phyloP scores from a whole-genome alignment of 169 alveolate species.

The Perkinsus olseni region DNA sequence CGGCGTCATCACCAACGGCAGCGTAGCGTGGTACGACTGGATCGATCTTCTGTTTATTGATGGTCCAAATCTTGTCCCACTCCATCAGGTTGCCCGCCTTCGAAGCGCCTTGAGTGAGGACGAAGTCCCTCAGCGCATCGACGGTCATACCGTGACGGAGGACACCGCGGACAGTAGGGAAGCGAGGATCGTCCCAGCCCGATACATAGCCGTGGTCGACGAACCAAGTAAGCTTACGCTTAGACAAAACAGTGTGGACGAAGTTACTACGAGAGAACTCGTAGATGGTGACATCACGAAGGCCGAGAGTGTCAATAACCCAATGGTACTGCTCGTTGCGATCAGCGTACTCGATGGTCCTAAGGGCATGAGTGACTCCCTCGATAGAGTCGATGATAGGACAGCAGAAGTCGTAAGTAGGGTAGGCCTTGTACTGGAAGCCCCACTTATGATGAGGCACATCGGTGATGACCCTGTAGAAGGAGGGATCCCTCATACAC shows the following conservation, averaged over 20 bases:
- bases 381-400: slow-evolving; percentile 93
- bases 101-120: slow-evolving; percentile 94
- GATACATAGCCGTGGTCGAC: slow-evolving; percentile 65
- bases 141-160: slow-evolving; percentile 94
- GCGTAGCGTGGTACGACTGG: slow-evolving; percentile 87
- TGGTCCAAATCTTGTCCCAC: slow-evolving; percentile 98
- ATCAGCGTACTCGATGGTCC: slow-evolving; percentile 96
- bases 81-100: slow-evolving; percentile 93
- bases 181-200: slow-evolving; percentile 96
- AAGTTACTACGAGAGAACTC: slow-evolving; percentile 90
- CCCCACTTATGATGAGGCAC: slow-evolving; percentile 89
- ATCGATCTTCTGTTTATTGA: slow-evolving; percentile 86
- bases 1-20: slow-evolving; percentile 69
- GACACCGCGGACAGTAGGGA: slow-evolving; percentile 97
- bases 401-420: slow-evolving; percentile 98
- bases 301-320: slow-evolving; percentile 70
- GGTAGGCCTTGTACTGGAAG: slow-evolving; percentile 87
- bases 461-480: slow-evolving; percentile 74
- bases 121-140: slow-evolving; percentile 90
- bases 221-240: slow-evolving; percentile 91
- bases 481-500: slow-evolving; percentile 97
- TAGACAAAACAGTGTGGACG: slow-evolving; percentile 87
- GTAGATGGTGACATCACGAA: slow-evolving; percentile 79
- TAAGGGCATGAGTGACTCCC: slow-evolving; percentile 96
- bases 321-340: slow-evolving; percentile 90